Base-by-base conservation (phyloP, 495 filamentous ascomycete genomes). In the Parathielavia hyrcaniae region DNA sequence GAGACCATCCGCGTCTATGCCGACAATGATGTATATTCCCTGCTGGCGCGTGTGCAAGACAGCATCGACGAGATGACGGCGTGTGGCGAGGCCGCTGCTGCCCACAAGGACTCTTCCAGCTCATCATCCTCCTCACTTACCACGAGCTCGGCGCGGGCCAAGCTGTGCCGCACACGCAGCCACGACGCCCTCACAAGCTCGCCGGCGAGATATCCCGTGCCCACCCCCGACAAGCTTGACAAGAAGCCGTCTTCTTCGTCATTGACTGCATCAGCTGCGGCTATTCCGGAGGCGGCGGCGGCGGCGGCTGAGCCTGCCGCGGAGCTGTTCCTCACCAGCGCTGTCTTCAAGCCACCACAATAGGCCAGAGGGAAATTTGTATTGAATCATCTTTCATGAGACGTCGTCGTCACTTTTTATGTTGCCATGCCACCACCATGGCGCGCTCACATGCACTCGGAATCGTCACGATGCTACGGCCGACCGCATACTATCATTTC, bases 1-100 rank as follows among this genome's bases (percentile, higher is more conserved):
- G 78, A 87, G 66, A 86, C 82, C 53, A 88, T 88, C 59, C 81
- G 79, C 57, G 80, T 87, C 60, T 86, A 86, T 57, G 84, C 83
- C 32, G 84, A 83, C 61, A 75, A 75, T 52, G 81, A 83, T 50
- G 81, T 89, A 11, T 83, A 81, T 60, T 81, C 81, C 0, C 73
- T 86, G 8, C 65, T 86, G 32, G 77, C 76, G 4, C 82, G 86
- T 55, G 83, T 86, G 13, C 81, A 84, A 65, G 73, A 77, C 47
- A 77, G 81, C 53, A 81, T 86, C 64, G 78, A 75, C 52, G 73
- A 75, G 46, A 77, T 83, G 67, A 30, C 26, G 26, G 77, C 75
- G 45, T 64, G 52, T 5, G 66, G 60, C 32, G 61, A 64, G 10
- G 12, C 36, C 61, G 40, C 55, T 0, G 34, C 53, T n/a, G n/a